Conservation (phyloP, 2,329 filamentous ascomycete species). For the Verticillium dahliae region DNA sequence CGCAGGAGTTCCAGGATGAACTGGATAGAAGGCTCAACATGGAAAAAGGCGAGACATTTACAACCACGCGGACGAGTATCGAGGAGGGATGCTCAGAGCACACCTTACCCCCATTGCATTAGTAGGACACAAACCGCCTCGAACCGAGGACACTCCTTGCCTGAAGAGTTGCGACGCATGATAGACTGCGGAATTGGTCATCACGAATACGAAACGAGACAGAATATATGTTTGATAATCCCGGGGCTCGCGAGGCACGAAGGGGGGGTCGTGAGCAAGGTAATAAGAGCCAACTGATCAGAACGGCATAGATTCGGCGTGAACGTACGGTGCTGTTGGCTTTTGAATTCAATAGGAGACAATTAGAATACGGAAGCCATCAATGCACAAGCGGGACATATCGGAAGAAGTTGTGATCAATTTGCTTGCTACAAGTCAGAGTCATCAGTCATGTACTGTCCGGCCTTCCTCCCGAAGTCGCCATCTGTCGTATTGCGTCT, state of each 20-base stretch:
- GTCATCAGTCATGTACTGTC: background rate
- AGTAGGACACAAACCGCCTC: background rate
- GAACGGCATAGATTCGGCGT: background rate
- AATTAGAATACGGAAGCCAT: no score
- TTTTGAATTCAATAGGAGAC: background rate
- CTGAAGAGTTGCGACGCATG: background rate
- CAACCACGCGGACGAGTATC: background rate
- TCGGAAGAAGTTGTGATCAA: background rate
- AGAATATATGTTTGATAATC: background rate
- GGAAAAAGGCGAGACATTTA: background rate
- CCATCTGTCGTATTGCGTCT: background rate
- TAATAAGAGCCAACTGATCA: background rate
- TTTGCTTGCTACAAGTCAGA: background rate
- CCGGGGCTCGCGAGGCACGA: background rate
- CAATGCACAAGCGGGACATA: background rate
- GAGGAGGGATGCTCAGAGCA: background rate
- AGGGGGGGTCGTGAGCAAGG: background rate
- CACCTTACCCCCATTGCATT: background rate
- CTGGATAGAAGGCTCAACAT: background rate
- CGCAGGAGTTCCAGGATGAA: background rate
- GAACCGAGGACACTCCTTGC: background rate
- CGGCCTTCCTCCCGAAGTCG: background rate
- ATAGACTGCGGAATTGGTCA: background rate
- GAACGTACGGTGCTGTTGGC: background rate
- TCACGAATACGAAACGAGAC: background rate